Evolutionary conservation across 768 basidiomycete genomes (phyloP).

Genomic region (Lactarius vividus): DNA sequence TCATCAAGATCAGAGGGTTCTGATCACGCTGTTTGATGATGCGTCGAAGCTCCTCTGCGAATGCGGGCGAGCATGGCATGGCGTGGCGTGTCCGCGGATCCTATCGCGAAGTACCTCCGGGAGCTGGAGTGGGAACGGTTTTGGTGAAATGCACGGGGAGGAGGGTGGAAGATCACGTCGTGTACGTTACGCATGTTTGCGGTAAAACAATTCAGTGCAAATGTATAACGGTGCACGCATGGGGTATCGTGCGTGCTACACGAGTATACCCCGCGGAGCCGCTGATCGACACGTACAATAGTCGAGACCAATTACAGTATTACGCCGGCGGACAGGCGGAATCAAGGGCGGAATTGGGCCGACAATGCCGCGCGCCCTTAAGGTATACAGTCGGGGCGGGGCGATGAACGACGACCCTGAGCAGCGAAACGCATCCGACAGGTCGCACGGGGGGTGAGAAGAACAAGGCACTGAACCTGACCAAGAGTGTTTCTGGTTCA

Average conservation of each 20-base stretch:
- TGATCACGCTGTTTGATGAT: background rate
- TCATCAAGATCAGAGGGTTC: background rate
- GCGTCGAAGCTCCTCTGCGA: background rate
- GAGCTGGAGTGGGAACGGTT: background rate
- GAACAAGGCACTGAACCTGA: too few relatives aligned
- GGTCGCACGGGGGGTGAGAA: too few relatives aligned
- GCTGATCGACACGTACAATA: background rate
- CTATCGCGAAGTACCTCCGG: background rate
- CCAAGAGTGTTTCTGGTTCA: too few relatives aligned
- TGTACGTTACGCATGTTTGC: background rate
- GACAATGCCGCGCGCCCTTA: background rate
- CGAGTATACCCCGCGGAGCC: background rate
- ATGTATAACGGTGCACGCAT: background rate
- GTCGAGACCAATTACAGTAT: too few relatives aligned
- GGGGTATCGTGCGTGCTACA: too few relatives aligned
- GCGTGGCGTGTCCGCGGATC: background rate
- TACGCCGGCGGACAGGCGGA: background rate
- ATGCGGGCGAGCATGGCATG: background rate
- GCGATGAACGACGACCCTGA: too few relatives aligned
- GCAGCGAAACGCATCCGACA: too few relatives aligned
- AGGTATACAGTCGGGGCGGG: too few relatives aligned
- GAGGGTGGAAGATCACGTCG: too few relatives aligned
- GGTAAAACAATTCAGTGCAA: too few relatives aligned
- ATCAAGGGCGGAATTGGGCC: too few relatives aligned
- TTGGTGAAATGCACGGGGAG: too few relatives aligned